A percentile compares a stretch with the other conserved stretches of the same genome.
Evolutionary conservation across 2,329 filamentous ascomycete genomes (phyloP).

Genomic region (Sclerotinia sclerotiorum): DNA sequence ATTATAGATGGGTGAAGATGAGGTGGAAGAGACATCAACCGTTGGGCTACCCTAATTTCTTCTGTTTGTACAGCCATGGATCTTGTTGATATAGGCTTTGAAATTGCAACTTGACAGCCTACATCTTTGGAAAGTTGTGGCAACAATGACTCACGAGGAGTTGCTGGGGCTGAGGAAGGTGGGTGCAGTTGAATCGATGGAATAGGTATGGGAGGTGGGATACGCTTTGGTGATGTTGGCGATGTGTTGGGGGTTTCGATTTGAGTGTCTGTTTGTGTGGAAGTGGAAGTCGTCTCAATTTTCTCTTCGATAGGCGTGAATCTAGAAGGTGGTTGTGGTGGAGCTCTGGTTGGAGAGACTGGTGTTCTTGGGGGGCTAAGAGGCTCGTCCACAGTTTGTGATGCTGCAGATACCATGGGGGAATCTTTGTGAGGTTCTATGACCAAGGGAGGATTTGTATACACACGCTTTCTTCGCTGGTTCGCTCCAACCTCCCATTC

Average conservation of each 20-base stretch:
- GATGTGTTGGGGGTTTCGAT: conserved; percentile 37
- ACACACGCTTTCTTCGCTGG: conserved; percentile 68
- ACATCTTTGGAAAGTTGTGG: conserved; percentile 82
- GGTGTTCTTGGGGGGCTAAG: conserved; percentile 67
- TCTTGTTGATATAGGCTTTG: conserved; percentile 44
- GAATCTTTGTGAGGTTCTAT: conserved; percentile 49
- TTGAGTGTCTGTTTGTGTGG: conserved; percentile 59
- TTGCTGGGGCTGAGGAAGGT: conserved; percentile 78
- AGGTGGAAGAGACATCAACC: conserved; percentile 70
- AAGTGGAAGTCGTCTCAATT: conserved; percentile 52
- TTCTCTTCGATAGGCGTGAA: conserved; percentile 33
- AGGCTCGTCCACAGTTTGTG: conserved; percentile 62
- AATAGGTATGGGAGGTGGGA: conserved; percentile 54
- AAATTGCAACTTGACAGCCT: conserved; percentile 72
- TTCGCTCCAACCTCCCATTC: conserved; percentile 69
- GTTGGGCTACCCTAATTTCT: conserved; percentile 79
- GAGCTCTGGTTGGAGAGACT: conserved; percentile 49
- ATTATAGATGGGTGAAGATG: conserved; percentile 80
- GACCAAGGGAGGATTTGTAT: conserved; percentile 51
- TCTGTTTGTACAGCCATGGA: conserved; percentile 74
- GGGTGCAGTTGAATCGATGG: conserved; percentile 87
- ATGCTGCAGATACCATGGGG: conserved; percentile 63
- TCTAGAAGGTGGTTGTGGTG: conserved; percentile 43
- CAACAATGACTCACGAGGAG: conserved; percentile 70
- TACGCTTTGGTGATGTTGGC: conserved; percentile 31